Evolutionary conservation across 1,139 yeast species (phyloP).

Genomic region (Diutina mesorugosa): DNA sequence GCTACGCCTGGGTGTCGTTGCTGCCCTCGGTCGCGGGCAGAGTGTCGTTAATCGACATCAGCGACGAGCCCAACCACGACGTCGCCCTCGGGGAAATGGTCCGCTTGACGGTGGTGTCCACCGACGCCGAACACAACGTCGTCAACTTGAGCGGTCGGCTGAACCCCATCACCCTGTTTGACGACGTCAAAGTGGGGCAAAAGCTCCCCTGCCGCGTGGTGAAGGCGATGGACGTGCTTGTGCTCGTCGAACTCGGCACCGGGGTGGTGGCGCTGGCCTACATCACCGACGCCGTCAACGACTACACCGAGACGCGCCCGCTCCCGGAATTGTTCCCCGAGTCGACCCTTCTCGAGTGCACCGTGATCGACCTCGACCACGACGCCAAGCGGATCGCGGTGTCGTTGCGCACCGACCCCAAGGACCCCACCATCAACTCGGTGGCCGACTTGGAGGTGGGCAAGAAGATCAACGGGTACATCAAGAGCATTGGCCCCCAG

Average conservation of each 20-base stretch:
- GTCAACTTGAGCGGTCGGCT: constrained; percentile 41
- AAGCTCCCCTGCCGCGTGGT: constrained; percentile 54
- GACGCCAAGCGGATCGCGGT: constrained; percentile 48
- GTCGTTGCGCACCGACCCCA: constrained; percentile 43
- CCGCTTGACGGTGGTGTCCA: constrained; percentile 39
- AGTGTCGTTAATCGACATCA: not conserved
- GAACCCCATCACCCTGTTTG: constrained; percentile 23
- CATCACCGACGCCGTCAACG: constrained; percentile 69
- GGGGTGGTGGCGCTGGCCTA: constrained; percentile 53
- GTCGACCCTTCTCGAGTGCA: constrained; percentile 51
- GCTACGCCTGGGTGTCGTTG: not conserved
- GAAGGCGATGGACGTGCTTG: constrained; percentile 47
- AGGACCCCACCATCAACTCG: constrained; percentile 38
- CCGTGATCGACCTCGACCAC: constrained; percentile 43
- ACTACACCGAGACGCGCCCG: constrained; percentile 35
- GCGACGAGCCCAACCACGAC: constrained; percentile 19
- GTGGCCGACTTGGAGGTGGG: constrained; percentile 54
- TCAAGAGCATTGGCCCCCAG: constrained; percentile 59
- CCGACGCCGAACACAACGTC: constrained; percentile 40
- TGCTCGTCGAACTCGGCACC: constrained; percentile 56
- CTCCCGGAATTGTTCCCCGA: constrained; percentile 38
- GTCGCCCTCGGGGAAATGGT: constrained; percentile 67
- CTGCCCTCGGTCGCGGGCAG: not conserved
- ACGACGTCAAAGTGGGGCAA: constrained; percentile 46
- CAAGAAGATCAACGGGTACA: constrained; percentile 64